Percentiles rank a stretch among this genome's conserved stretches.
These are phyloP conservation scores for Cladosporium halotolerans DNA, from an alignment of 2,329 filamentous ascomycete genomes.

Conservation along the genomic window DNA sequence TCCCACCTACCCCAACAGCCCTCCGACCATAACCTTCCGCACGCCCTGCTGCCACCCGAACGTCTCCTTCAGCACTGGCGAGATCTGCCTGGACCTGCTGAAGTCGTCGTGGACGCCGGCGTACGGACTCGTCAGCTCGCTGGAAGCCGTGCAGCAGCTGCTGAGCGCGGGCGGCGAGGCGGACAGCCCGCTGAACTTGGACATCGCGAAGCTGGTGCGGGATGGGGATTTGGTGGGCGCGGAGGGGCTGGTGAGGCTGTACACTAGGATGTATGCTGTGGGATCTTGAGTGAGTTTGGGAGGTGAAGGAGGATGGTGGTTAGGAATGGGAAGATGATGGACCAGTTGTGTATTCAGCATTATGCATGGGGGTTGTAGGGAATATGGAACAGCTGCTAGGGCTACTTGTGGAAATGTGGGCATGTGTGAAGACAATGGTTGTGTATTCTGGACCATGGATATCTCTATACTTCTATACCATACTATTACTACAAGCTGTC, in stretches of 20 bases:
- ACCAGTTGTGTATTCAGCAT: too few relatives aligned
- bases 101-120: slow-evolving; percentile 73
- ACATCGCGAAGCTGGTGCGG: slow-evolving; percentile 65
- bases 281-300: neutral
- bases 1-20: slow-evolving; percentile 66
- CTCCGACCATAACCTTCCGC: slow-evolving; percentile 73
- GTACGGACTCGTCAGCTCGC: slow-evolving; percentile 70
- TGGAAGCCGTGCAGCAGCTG: slow-evolving; percentile 67
- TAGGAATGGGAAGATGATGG: neutral
- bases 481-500: neutral
- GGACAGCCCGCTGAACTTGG: slow-evolving; percentile 72
- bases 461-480: too few relatives aligned
- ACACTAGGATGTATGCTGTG: slow-evolving; percentile 49
- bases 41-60: slow-evolving; percentile 85
- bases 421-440: too few relatives aligned
- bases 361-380: too few relatives aligned
- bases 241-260: slow-evolving; percentile 64
- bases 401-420: too few relatives aligned
- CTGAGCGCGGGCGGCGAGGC: slow-evolving; percentile 57
- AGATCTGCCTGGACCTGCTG: slow-evolving; percentile 90
- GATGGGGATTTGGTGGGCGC: slow-evolving; percentile 63
- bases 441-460: too few relatives aligned
- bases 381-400: too few relatives aligned
- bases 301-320: neutral
- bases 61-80: slow-evolving; percentile 65